A percentile compares a stretch with the other conserved stretches of the same genome.
These are phyloP conservation scores for Chloranthus sessilifolius DNA, from an alignment of 164 flowering plant species.

Conservation along the genomic window DNA sequence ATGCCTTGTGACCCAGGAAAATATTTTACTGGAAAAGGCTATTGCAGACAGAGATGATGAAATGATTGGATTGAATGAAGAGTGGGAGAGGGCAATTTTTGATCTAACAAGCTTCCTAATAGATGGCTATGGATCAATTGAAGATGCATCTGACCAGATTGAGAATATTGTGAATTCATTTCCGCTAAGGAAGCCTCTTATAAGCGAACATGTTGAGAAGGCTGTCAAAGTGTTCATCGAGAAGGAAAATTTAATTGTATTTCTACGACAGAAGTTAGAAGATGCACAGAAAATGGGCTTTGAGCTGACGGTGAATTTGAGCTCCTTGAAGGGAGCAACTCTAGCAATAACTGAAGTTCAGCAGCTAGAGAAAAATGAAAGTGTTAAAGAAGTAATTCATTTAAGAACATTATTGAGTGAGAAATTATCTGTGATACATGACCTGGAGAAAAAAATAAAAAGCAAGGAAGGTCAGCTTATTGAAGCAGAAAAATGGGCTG, in stretches of 20 bases:
- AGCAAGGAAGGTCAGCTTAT: conserved; percentile 23
- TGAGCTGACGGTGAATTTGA: conserved; percentile 55
- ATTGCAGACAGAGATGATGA: conserved; percentile 49
- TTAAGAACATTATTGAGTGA: conserved; percentile 24
- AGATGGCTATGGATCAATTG: conserved; percentile 66
- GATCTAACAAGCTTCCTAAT: conserved; percentile 61
- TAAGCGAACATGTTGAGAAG: conserved; percentile 51
- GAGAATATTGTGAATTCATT: conserved; percentile 49
- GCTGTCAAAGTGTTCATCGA: conserved; percentile 52
- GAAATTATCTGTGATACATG: conserved; percentile 19
- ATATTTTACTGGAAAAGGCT: conserved; percentile 29
- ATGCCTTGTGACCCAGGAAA: conserved; percentile 40
- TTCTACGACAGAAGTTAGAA: conserved; percentile 50
- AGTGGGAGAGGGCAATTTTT: conserved; percentile 75
- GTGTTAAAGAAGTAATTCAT: conserved; percentile 25
- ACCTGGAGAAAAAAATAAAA: conserved; percentile 27
- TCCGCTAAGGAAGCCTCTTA: conserved; percentile 39
- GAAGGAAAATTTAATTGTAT: conserved; percentile 55
- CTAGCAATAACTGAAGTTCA: conserved; percentile 54
- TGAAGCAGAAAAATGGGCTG: conserved; percentile 37
- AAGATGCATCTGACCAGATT: conserved; percentile 58
- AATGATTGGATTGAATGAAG: conserved; percentile 22
- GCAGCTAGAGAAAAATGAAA: conserved; percentile 27
- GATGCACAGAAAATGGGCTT: conserved; percentile 46
- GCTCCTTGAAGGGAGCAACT: conserved; percentile 62